Conservation (phyloP, 2,329 filamentous ascomycete species). For the Fusarium euwallaceae region DNA sequence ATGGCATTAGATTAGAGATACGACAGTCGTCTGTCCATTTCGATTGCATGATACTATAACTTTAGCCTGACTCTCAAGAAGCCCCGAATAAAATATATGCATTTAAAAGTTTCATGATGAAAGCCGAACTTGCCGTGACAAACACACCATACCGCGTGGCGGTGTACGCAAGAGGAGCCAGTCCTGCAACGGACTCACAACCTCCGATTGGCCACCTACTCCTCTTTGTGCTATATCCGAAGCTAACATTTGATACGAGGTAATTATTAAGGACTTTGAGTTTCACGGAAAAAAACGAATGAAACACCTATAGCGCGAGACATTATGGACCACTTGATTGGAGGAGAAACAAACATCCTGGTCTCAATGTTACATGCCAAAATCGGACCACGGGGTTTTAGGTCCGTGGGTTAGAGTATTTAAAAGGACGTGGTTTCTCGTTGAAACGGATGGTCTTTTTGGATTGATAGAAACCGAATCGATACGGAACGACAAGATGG, state of each 20-base stretch:
- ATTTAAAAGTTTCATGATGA: neutral
- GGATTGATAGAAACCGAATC: neutral
- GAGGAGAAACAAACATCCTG: neutral
- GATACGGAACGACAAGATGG: constrained; percentile 27
- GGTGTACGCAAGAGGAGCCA: neutral
- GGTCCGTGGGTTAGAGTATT: neutral
- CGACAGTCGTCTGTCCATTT: neutral
- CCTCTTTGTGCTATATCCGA: neutral
- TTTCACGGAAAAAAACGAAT: constrained; percentile 14
- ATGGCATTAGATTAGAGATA: neutral
- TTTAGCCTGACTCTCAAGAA: too few species aligned
- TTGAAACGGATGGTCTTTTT: neutral
- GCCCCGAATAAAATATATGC: neutral
- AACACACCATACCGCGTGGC: neutral
- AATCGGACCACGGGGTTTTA: neutral
- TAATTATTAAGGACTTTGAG: constrained; percentile 1
- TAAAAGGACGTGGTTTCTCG: neutral
- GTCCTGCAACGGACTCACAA: neutral
- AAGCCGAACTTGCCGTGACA: neutral
- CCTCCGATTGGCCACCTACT: neutral
- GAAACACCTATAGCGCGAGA: neutral
- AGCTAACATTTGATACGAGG: neutral
- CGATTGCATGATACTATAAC: too few species aligned
- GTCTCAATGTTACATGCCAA: neutral
- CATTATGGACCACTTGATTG: neutral